These are phyloP conservation scores for Hyaloscypha bicolor DNA, from an alignment of 495 filamentous ascomycete genomes.

Conservation along the genomic window DNA sequence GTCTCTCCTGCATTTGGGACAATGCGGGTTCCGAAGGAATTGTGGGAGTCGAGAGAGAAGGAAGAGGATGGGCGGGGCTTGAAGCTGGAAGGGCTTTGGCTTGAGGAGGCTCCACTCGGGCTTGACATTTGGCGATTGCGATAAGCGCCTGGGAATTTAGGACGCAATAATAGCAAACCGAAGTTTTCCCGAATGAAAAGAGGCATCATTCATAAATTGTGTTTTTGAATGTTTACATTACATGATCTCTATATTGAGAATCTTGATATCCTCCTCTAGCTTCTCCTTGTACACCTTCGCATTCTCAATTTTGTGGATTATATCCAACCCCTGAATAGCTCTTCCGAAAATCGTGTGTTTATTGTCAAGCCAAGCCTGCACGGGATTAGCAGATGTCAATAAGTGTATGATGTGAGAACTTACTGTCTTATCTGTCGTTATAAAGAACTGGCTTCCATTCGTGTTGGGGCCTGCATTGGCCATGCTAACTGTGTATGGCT, in stretches of 20 bases:
- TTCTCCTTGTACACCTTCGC: constrained; percentile 90
- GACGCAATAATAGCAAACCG: too few species aligned
- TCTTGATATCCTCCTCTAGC: constrained; percentile 96
- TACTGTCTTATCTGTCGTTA: constrained; percentile 92
- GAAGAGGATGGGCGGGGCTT: not conserved
- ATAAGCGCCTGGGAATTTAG: not conserved
- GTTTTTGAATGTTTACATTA: constrained; percentile 33
- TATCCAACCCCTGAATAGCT: constrained; percentile 85
- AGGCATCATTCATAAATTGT: constrained; percentile 12
- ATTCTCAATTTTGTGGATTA: constrained; percentile 97
- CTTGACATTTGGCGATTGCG: not conserved
- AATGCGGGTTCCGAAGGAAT: not conserved
- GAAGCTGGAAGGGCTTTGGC: not conserved
- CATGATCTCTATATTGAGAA: constrained; percentile 80
- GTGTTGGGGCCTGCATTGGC: constrained; percentile 91
- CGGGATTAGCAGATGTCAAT: not conserved
- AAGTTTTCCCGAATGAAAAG: too few species aligned
- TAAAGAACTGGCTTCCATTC: constrained; percentile 90
- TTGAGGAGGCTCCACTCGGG: not conserved
- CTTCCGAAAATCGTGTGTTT: constrained; percentile 97
- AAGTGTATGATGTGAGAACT: constrained; percentile 29
- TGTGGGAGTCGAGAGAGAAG: not conserved
- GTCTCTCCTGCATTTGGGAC: not conserved
- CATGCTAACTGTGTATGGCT: constrained; percentile 95
- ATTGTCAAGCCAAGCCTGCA: constrained; percentile 84